Evolutionary conservation across 2,329 filamentous ascomycete species (phyloP).

Genomic region (Hypocreales sp.): DNA sequence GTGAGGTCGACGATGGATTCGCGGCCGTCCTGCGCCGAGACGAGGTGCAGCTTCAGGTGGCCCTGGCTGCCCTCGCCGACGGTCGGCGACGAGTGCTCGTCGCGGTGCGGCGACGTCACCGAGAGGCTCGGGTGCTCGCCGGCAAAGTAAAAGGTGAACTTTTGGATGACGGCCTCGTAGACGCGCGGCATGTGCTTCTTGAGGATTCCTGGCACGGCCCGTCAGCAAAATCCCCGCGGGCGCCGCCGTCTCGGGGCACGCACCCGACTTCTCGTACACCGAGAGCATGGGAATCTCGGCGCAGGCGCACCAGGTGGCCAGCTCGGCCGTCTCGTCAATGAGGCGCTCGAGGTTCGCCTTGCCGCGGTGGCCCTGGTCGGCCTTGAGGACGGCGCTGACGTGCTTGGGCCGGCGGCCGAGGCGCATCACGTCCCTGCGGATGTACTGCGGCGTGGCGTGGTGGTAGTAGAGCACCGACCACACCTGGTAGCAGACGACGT

Average conservation of each 20-base stretch:
- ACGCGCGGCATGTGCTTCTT: slow-evolving; percentile 82
- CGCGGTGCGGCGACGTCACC: slow-evolving; percentile 27
- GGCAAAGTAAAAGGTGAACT: slow-evolving; percentile 80
- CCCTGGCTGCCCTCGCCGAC: slow-evolving; percentile 16
- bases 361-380: slow-evolving; percentile 53
- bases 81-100: slow-evolving; percentile 15
- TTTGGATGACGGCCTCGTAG: slow-evolving; percentile 63
- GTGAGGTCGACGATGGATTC: slow-evolving; percentile 93
- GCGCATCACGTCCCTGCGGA: slow-evolving; percentile 68
- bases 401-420: slow-evolving; percentile 67
- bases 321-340: slow-evolving; percentile 80
- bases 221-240: slow-evolving; percentile 5
- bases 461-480: slow-evolving; percentile 84
- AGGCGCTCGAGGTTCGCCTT: slow-evolving; percentile 66
- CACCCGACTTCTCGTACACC: slow-evolving; percentile 83
- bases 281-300: slow-evolving; percentile 78
- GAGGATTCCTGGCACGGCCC: slow-evolving; percentile 50
- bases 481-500: slow-evolving; percentile 61
- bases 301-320: slow-evolving; percentile 85
- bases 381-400: slow-evolving; percentile 69
- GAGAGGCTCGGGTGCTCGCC: slow-evolving; percentile 56
- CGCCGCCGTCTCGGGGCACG: slow-evolving; percentile 12
- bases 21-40: slow-evolving; percentile 78
- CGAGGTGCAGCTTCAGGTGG: slow-evolving; percentile 51
- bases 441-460: slow-evolving; percentile 86